Evolutionary conservation across 495 filamentous ascomycete genomes (phyloP).

Genomic region (Aspergillus egyptiacus): DNA sequence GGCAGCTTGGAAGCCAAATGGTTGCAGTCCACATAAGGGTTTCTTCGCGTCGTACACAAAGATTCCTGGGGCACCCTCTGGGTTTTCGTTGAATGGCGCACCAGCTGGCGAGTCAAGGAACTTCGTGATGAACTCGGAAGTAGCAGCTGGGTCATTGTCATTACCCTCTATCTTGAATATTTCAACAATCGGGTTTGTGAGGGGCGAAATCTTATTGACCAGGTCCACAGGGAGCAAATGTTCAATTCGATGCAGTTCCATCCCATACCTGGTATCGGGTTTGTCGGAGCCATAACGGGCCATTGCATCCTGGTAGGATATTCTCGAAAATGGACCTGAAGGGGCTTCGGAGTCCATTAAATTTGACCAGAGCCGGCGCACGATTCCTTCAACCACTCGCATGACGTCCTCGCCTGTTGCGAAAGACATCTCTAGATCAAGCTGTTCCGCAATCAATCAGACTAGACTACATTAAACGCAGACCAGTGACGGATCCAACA

Average conservation of each 20-base stretch:
- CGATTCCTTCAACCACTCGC: slow-evolving; percentile 56
- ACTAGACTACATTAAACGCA: background rate
- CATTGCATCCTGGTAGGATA: slow-evolving; percentile 79
- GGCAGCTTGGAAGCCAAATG: slow-evolving; percentile 68
- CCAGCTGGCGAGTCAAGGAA: slow-evolving; percentile 66
- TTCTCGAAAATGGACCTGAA: slow-evolving; percentile 47
- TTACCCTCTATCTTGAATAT: slow-evolving; percentile 55
- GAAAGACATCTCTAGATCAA: slow-evolving; percentile 92
- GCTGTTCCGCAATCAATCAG: slow-evolving; percentile 35
- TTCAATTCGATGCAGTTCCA: slow-evolving; percentile 58
- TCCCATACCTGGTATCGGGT: slow-evolving; percentile 68
- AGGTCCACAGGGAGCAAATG: slow-evolving; percentile 60
- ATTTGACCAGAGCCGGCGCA: slow-evolving; percentile 51
- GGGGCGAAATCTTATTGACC: slow-evolving; percentile 60
- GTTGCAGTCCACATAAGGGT: slow-evolving; percentile 66
- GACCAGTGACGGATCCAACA: background rate
- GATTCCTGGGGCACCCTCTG: slow-evolving; percentile 66
- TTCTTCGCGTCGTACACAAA: slow-evolving; percentile 64
- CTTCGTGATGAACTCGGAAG: slow-evolving; percentile 52
- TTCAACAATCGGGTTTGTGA: slow-evolving; percentile 60
- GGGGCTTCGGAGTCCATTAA: slow-evolving; percentile 39
- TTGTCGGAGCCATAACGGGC: slow-evolving; percentile 79
- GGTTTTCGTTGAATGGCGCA: slow-evolving; percentile 53
- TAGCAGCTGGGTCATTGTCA: slow-evolving; percentile 42
- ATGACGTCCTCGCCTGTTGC: slow-evolving; percentile 70